Evolutionary conservation across 2,329 filamentous ascomycete species (phyloP), one percentile per base, ranked within the genome.

Genomic region (Aspergillus tanneri): DNA sequence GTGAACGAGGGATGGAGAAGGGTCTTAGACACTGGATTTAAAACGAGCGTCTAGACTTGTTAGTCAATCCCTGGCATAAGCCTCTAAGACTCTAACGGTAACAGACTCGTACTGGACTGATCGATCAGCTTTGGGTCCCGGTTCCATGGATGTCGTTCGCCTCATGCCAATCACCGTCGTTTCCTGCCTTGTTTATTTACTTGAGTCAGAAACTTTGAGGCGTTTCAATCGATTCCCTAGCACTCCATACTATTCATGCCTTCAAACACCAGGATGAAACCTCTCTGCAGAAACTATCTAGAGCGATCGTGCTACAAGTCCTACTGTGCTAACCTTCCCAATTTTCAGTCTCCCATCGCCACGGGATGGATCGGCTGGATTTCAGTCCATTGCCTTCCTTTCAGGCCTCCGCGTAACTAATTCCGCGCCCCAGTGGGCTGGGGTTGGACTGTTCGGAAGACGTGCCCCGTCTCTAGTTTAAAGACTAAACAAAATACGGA

Each of bases 81-180:
- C 25, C 8, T 8, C 8, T 28, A n/a, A n/a, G n/a, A n/a, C n/a
- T n/a, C n/a, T n/a, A n/a, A n/a, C n/a, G n/a, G n/a, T n/a, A n/a
- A n/a, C n/a, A n/a, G n/a, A n/a, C n/a, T n/a, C n/a, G n/a, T n/a
- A n/a, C 25, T n/a, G n/a, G 25, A 28, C 25, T 28, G 25, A 24
- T 38, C 36, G 36, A 22, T 38, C 23, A 27, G 19, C 30, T 34
- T 12, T 10, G 39, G 39, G n/a, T 19, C 30, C 39, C 39, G 24
- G 39, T 42, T 42, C 39, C 39, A 42, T 42, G 39, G 39, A 30
- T 41, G 28, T 16, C 28, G n/a, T 32, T 32, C 28, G 28, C 28
- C 28, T 14, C 10, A 12, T 10, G 10, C 28, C 28, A 32, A 5
- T 11, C 28, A 32, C 30, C 24, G 24, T 6, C 24, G 24, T 11